Evolutionary conservation across 192 early-diverging fungal species (phyloP), one percentile per base, ranked within the genome.

Genomic region (Coemansia pectinata): DNA sequence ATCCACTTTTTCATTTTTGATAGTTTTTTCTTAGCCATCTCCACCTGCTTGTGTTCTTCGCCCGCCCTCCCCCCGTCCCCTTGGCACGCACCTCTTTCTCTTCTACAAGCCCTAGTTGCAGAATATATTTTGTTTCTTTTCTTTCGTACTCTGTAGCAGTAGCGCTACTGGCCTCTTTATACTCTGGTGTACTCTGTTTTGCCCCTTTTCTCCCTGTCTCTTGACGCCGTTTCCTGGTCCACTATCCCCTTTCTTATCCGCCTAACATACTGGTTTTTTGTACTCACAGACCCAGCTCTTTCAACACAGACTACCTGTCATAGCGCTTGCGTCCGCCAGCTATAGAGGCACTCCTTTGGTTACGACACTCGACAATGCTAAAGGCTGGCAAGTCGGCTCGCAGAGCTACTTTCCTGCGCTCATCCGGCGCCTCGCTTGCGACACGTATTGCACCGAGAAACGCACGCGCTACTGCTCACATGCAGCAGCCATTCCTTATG

Each of bases 311-410:
- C 52, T 27, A 55, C 52, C 10, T 4, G 52, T 15, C 52, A 55
- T 25, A 55, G 52, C 52, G 4, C 27, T 29, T 29, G 25, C 25
- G 27, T 15, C 29, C 52, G 52, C 52, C 11, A 14, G 12, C 27
- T 55, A 50, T 23, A 55, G 27, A 31, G 14, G 3, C 52, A 55
- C 25, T 5, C 14, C 23, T 55, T 68, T n/a, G n/a, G 21, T 31
- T 21, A 15, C 41, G 14, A 27, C 41, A 17, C 62, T 25, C 34
- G 42, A 38, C 14, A 39, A 74, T 77, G 74, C 68, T 82, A 45
- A 74, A 67, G n/a, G 80, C 72, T 23, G 70, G 75, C 17, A 53
- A 71, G 6, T 74, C 62, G 11, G 72, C 60, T 31, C 80, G 80
- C n/a, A 68, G 72, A 44, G 69, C 75, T 27, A 60, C 67, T 44